Evolutionary conservation across 139 green algal genomes (phyloP), one percentile per base, ranked within the genome.

Genomic region (Raphidocelis subcapitata): DNA sequence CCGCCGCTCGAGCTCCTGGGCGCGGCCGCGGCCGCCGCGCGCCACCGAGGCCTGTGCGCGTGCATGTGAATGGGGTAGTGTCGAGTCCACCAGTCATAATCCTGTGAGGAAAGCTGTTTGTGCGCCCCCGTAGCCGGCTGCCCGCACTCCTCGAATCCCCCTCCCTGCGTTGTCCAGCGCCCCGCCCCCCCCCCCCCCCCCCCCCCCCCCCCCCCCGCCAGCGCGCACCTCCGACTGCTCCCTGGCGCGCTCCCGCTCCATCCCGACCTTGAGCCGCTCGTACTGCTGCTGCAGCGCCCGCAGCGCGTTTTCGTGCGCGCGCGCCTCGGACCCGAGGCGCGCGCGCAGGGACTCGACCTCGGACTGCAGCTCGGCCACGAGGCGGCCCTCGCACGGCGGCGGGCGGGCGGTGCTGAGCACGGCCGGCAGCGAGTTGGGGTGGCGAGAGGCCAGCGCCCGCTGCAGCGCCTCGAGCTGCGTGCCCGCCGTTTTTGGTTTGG

Each of bases 271-370:
- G 20, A 76, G 66, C 49, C 71, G 70, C 75, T 84, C 75, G 44
- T 84, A 85, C 71, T 87, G 79, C 46, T 60, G 61, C 76, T 77
- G 79, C 29, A 88, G 79, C 55, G 66, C 31, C 57, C 82, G 66
- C 63, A 81, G 56, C 55, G 85, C 70, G 29, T 80, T 78, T 67
- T 90, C 76, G 52, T 90, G 78, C 32, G 86, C 79, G 73, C 74
- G 73, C 23, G 41, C 33, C 75, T 88, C 85, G 21, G 35, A 21
- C 35, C 63, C 55, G 66, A 90, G 76, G 66, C 72, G 56, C 32
- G 47, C 61, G 54, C 81, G 31, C 72, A 85, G 56, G n/a, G 59
- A 47, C 71, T 77, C 63, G 26, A 86, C 73, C 47, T 67, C 49
- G 31, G 37, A 61, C 15, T 65, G 65, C 65, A 86, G 80, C 71